Percentiles rank a stretch among this genome's conserved stretches.
Evolutionary conservation across 441 rosid genomes (phyloP).

Genomic region (Brassica balearica): DNA sequence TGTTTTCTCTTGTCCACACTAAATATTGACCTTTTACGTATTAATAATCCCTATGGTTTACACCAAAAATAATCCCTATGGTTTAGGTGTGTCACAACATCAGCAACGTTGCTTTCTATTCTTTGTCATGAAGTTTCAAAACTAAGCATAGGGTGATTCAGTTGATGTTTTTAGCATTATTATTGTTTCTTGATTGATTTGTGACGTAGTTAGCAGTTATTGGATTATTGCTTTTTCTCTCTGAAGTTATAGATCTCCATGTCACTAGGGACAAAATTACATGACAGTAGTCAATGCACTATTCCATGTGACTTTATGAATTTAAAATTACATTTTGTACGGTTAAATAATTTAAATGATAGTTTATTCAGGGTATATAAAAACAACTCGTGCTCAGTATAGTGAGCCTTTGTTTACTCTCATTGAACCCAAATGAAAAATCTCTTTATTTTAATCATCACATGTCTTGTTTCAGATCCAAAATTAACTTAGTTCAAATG

Average conservation of each 20-base stretch:
- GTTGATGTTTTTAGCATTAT: background rate
- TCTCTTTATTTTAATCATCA: background rate
- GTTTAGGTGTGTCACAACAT: conserved; percentile 30
- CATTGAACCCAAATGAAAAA: background rate
- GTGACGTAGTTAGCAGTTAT: background rate
- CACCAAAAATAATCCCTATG: background rate
- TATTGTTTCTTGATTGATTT: background rate
- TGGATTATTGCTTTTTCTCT: background rate
- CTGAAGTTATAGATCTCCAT: background rate
- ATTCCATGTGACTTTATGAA: background rate
- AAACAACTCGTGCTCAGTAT: background rate
- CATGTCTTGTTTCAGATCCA: background rate
- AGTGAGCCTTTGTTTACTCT: background rate
- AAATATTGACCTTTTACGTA: background rate
- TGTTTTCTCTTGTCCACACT: background rate
- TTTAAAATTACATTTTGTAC: background rate
- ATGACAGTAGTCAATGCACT: background rate
- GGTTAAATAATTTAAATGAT: background rate
- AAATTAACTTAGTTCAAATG: background rate
- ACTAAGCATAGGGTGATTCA: no score
- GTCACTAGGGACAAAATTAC: conserved; percentile 1
- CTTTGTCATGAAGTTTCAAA: background rate
- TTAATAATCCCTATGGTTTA: background rate
- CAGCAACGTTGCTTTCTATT: background rate
- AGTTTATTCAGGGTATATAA: background rate